Evolutionary conservation across 2,329 filamentous ascomycete genomes (phyloP).

Genomic region (Fusarium fracticaudum): DNA sequence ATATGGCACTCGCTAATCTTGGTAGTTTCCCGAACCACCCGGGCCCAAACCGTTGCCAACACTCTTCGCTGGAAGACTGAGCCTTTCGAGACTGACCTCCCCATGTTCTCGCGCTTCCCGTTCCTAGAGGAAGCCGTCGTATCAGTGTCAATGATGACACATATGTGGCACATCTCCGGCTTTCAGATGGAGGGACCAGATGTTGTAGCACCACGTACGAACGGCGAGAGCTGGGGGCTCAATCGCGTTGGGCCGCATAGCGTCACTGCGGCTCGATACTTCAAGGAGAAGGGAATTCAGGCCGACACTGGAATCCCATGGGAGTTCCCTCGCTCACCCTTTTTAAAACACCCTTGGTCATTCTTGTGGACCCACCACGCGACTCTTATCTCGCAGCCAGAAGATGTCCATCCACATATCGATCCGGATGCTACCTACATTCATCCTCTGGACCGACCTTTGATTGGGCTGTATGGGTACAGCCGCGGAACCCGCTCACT

Average conservation of each 20-base stretch:
- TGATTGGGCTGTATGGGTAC: neutral
- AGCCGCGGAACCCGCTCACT: neutral
- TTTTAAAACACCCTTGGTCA: no score
- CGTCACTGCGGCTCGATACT: neutral
- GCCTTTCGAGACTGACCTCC: neutral
- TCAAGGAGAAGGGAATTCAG: neutral
- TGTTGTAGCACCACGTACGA: neutral
- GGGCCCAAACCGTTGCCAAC: neutral
- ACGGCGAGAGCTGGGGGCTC: neutral
- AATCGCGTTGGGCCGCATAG: neutral
- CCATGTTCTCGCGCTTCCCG: neutral
- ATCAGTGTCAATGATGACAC: neutral
- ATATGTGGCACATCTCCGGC: neutral
- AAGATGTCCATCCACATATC: neutral
- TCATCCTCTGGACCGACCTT: neutral
- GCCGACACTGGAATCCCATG: neutral
- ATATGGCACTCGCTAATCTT: neutral
- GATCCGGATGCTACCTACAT: rapidly evolving
- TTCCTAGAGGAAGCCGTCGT: neutral
- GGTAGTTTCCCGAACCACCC: neutral
- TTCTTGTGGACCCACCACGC: neutral
- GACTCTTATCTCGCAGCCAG: neutral
- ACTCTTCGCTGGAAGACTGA: neutral
- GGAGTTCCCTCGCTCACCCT: neutral
- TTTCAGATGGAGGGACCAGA: neutral